Evolutionary conservation across 495 filamentous ascomycete genomes (phyloP).

Genomic region (Penicillium psychrofluorescens): DNA sequence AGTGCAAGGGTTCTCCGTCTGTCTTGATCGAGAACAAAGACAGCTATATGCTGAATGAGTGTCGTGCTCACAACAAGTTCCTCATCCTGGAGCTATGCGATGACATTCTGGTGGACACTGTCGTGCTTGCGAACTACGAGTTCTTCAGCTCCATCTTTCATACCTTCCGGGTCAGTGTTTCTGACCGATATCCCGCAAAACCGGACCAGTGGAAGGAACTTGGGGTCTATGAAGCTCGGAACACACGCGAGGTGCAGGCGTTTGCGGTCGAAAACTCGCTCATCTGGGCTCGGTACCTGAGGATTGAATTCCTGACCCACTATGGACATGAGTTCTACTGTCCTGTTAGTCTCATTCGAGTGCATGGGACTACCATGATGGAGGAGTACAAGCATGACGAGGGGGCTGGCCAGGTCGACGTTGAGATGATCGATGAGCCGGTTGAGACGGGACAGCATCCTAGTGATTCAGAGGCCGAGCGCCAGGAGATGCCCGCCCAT

Average conservation of each 20-base stretch:
- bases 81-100: constrained; percentile 85
- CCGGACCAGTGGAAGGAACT: constrained; percentile 84
- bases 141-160: constrained; percentile 98
- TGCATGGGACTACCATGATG: constrained; percentile 96
- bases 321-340: constrained; percentile 97
- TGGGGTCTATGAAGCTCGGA: constrained; percentile 82
- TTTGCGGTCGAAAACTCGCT: constrained; percentile 88
- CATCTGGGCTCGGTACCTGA: constrained; percentile 90
- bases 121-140: constrained; percentile 95
- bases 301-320: constrained; percentile 85
- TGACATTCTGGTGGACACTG: constrained; percentile 90
- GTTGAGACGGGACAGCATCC: constrained; percentile 31
- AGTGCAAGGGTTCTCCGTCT: constrained; percentile 76
- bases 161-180: constrained; percentile 80
- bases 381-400: constrained; percentile 78
- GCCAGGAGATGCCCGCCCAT: not conserved
- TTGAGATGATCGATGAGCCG: constrained; percentile 30
- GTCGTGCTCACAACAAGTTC: constrained; percentile 81
- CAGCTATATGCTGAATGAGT: constrained; percentile 95
- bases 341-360: constrained; percentile 78
- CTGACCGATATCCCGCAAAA: constrained; percentile 90
- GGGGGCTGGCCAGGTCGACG: constrained; percentile 53
- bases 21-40: constrained; percentile 96
- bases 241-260: constrained; percentile 87
- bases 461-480: constrained; percentile 1